These are phyloP conservation scores for Beauveria bassiana DNA, from an alignment of 2,329 filamentous ascomycete genomes.

Conservation along the genomic window DNA sequence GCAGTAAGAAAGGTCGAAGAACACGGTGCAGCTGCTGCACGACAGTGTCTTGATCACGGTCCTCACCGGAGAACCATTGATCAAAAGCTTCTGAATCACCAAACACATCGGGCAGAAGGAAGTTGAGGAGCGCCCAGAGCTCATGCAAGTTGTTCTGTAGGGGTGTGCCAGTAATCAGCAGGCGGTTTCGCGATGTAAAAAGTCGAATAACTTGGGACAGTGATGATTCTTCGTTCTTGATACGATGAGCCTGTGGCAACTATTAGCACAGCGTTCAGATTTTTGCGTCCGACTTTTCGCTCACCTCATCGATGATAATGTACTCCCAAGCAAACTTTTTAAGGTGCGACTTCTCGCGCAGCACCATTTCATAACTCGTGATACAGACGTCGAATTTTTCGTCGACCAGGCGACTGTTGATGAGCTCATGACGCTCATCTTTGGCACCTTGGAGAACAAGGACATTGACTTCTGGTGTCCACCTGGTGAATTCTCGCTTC, in stretches of 20 bases:
- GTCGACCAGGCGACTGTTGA: slow-evolving; percentile 83
- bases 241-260: slow-evolving; percentile 64
- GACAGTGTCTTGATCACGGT: slow-evolving; percentile 86
- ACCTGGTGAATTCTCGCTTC: slow-evolving; percentile 87
- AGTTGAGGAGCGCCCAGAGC: slow-evolving; percentile 94
- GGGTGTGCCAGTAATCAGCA: slow-evolving; percentile 93
- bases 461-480: slow-evolving; percentile 94
- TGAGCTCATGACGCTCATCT: slow-evolving; percentile 80
- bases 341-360: slow-evolving; percentile 86
- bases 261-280: background rate
- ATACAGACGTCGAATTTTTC: slow-evolving; percentile 97
- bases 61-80: slow-evolving; percentile 92
- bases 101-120: slow-evolving; percentile 95
- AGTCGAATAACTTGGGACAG: slow-evolving; percentile 92
- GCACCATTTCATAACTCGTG: slow-evolving; percentile 98
- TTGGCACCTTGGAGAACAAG: slow-evolving; percentile 91
- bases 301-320: slow-evolving; percentile 87
- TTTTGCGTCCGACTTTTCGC: background rate
- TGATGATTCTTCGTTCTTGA: slow-evolving; percentile 98
- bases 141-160: slow-evolving; percentile 98
- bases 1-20: slow-evolving; percentile 83
- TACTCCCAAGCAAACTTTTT: slow-evolving; percentile 99
- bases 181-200: slow-evolving; percentile 89
- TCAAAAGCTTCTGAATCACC: slow-evolving; percentile 95
- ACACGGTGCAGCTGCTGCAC: slow-evolving; percentile 94